These are phyloP conservation scores for Henckelia pumila DNA, from an alignment of 257 asterid genomes.

Conservation along the genomic window DNA sequence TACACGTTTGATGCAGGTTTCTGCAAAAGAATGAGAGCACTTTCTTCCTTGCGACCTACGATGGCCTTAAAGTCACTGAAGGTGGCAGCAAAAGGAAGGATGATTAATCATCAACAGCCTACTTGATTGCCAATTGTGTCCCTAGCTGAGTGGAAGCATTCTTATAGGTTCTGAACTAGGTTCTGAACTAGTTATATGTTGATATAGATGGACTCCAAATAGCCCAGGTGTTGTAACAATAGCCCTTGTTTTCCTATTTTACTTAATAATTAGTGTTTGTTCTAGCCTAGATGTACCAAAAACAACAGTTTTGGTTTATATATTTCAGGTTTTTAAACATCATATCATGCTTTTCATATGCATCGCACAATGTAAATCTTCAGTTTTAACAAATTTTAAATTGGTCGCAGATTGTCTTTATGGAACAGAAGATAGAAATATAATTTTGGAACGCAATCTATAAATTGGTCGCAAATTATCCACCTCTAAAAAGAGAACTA, in stretches of 20 bases:
- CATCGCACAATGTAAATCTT: background rate
- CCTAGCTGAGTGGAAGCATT: background rate
- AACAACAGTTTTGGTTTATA: background rate
- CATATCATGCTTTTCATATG: background rate
- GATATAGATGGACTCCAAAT: background rate
- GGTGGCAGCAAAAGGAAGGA: constrained; percentile 59
- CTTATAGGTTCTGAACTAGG: background rate
- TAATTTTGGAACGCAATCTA: background rate
- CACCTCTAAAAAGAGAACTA: too few species aligned
- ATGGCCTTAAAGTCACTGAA: constrained; percentile 48
- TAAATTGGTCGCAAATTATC: too few species aligned
- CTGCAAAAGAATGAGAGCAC: constrained; percentile 68
- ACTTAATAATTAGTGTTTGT: background rate
- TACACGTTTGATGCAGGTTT: constrained; percentile 50
- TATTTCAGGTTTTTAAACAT: background rate
- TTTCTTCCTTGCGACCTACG: constrained; percentile 64
- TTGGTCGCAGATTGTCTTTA: background rate
- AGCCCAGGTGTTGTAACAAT: background rate
- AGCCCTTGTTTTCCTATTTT: background rate
- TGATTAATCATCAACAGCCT: constrained; percentile 30
- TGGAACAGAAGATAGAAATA: background rate
- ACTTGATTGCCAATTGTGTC: background rate
- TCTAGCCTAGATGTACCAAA: background rate
- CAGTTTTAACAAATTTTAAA: too few species aligned
- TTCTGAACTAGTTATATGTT: background rate